phyloP scores from a whole-genome alignment of 176 grass and related monocot genomes.

The Phyllostachys edulis region DNA sequence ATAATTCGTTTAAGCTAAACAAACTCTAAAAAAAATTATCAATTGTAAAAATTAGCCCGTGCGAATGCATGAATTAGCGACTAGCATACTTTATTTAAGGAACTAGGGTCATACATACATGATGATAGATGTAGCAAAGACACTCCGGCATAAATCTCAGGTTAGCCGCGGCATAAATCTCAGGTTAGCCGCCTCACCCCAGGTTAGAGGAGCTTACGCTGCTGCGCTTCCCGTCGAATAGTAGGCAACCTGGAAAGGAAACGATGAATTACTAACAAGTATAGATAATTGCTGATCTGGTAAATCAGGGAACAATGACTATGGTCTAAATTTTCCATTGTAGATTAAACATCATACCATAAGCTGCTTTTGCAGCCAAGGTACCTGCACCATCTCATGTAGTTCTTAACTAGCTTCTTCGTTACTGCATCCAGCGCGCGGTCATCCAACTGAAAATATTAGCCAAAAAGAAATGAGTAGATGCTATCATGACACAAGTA shows the following conservation, averaged over 20 bases:
- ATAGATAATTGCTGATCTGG: neutral
- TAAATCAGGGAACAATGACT: constrained; percentile 4
- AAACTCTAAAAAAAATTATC: no score
- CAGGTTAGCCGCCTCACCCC: constrained; percentile 94
- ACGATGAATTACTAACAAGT: constrained; percentile 14
- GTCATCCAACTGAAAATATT: constrained; percentile 66
- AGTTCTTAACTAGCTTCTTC: constrained; percentile 95
- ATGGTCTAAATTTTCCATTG: neutral
- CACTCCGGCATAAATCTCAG: no score
- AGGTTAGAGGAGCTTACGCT: constrained; percentile 96
- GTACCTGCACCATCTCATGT: constrained; percentile 95
- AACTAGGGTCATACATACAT: no score
- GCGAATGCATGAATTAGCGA: no score
- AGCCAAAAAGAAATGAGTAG: neutral
- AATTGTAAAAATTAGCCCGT: no score
- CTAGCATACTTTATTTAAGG: no score
- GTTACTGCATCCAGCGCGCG: constrained; percentile 59
- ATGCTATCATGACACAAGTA: neutral
- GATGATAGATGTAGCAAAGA: no score
- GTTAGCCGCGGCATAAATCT: no score
- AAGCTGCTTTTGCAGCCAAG: constrained; percentile 85
- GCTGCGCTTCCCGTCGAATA: constrained; percentile 92
- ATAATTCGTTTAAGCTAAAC: no score
- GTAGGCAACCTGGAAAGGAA: constrained; percentile 74
- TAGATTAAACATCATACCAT: constrained; percentile 46